Evolutionary conservation across 2,329 filamentous ascomycete species (phyloP).

Genomic region (Ophiostoma novo-ulmi): DNA sequence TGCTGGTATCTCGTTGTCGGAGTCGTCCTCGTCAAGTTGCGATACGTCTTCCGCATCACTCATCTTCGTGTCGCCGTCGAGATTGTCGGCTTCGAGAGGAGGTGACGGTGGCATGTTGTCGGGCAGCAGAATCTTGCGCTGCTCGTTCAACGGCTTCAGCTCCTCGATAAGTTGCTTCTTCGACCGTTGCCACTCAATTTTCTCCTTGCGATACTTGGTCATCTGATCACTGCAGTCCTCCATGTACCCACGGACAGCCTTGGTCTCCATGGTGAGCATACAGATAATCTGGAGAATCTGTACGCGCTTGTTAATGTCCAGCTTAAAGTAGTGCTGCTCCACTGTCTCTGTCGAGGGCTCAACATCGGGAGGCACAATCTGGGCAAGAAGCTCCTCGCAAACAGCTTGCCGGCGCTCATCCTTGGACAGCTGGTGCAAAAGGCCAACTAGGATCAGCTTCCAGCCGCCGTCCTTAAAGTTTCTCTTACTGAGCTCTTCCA

Average conservation of each 20-base stretch:
- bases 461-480: constrained; percentile 86
- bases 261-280: constrained; percentile 79
- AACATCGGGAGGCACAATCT: constrained; percentile 72
- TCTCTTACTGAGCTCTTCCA: constrained; percentile 73
- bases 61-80: constrained; percentile 57
- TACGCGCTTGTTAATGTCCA: constrained; percentile 80
- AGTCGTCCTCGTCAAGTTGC: constrained; percentile 57
- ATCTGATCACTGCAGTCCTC: constrained; percentile 89
- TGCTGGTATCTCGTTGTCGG: constrained; percentile 58
- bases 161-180: constrained; percentile 67
- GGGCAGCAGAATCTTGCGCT: constrained; percentile 66
- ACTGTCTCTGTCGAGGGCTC: constrained; percentile 74
- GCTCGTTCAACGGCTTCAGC: constrained; percentile 63
- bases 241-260: constrained; percentile 79
- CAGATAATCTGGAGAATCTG: constrained; percentile 78
- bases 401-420: constrained; percentile 61
- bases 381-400: constrained; percentile 73
- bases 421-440: constrained; percentile 79
- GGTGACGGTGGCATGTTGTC: constrained; percentile 66
- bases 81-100: constrained; percentile 44
- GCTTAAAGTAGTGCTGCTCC: constrained; percentile 61
- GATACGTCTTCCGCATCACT: constrained; percentile 59
- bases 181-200: constrained; percentile 84
- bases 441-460: constrained; percentile 82
- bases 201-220: constrained; percentile 91